Conservation (phyloP, 306 rosid genomes). For the Malus orientalis region DNA sequence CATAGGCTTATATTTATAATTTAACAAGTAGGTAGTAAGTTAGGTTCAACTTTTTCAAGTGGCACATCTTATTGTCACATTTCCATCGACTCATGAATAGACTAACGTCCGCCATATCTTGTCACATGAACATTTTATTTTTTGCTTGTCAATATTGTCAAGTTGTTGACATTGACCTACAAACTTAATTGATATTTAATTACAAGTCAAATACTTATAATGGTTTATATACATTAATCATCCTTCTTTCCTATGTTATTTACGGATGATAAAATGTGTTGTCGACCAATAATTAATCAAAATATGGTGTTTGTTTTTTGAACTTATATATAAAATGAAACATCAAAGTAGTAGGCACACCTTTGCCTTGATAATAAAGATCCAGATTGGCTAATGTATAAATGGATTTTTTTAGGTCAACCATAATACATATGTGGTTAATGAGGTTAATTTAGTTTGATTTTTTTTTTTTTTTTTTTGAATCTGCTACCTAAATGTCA, state of each 20-base stretch:
- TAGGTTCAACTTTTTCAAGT: background rate
- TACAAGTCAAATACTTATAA: constrained; percentile 34
- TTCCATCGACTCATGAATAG: background rate
- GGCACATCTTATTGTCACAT: constrained; percentile 4
- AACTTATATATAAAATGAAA: background rate
- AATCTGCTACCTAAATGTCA: background rate
- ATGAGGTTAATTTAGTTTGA: background rate
- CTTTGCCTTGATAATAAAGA: background rate
- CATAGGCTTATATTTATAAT: background rate
- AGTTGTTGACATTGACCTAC: constrained; percentile 9
- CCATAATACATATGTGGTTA: background rate
- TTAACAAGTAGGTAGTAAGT: background rate
- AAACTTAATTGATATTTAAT: background rate
- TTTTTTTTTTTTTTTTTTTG: too few species aligned
- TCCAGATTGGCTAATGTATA: background rate
- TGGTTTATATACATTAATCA: background rate
- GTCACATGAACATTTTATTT: constrained; percentile 18
- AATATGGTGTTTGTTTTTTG: background rate
- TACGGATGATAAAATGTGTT: background rate
- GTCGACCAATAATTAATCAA: background rate
- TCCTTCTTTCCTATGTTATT: background rate
- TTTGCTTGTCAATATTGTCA: constrained; percentile 12
- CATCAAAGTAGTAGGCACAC: background rate
- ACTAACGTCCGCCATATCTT: constrained; percentile 14
- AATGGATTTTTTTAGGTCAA: background rate